These are phyloP conservation scores for Echinochloa phyllopogon DNA, from an alignment of 176 grass and related monocot genomes.

Conservation along the genomic window DNA sequence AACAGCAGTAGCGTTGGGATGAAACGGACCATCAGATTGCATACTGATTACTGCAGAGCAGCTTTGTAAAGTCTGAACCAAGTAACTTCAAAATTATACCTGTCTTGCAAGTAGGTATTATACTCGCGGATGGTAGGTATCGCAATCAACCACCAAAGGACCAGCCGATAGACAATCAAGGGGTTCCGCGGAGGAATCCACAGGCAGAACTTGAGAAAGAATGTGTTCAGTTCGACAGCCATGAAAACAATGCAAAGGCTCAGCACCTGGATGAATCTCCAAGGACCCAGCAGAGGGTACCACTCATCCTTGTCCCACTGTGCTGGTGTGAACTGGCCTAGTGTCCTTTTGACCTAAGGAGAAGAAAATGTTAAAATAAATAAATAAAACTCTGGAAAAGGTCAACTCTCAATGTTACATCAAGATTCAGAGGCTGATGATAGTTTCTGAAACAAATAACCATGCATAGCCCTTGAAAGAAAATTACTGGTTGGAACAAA, in stretches of 20 bases:
- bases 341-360: slow-evolving; percentile 88
- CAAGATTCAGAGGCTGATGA: slow-evolving; percentile 6
- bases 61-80: slow-evolving; percentile 9
- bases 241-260: slow-evolving; percentile 92
- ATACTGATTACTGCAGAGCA: not conserved
- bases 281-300: slow-evolving; percentile 83
- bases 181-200: slow-evolving; percentile 96
- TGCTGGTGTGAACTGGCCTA: slow-evolving; percentile 97
- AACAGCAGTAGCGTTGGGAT: slow-evolving; percentile 29
- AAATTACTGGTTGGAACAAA: slow-evolving; percentile 12
- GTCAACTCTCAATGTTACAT: not conserved
- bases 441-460: not conserved
- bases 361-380: slow-evolving; percentile 37
- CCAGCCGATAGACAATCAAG: slow-evolving; percentile 80
- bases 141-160: slow-evolving; percentile 98
- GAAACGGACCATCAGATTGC: slow-evolving; percentile 29
- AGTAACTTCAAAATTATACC: slow-evolving; percentile 53
- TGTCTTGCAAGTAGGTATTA: slow-evolving; percentile 98
- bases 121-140: slow-evolving; percentile 98
- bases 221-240: slow-evolving; percentile 94
- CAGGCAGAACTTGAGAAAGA: slow-evolving; percentile 98
- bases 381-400: not conserved
- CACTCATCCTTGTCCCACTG: slow-evolving; percentile 99
- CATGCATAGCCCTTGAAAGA: slow-evolving; percentile 2
- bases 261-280: slow-evolving; percentile 95